Percentiles rank a stretch among this genome's conserved stretches.
These are phyloP conservation scores for Paraconiothyrium sp. DNA, from an alignment of 2,329 filamentous ascomycete genomes.

Conservation along the genomic window DNA sequence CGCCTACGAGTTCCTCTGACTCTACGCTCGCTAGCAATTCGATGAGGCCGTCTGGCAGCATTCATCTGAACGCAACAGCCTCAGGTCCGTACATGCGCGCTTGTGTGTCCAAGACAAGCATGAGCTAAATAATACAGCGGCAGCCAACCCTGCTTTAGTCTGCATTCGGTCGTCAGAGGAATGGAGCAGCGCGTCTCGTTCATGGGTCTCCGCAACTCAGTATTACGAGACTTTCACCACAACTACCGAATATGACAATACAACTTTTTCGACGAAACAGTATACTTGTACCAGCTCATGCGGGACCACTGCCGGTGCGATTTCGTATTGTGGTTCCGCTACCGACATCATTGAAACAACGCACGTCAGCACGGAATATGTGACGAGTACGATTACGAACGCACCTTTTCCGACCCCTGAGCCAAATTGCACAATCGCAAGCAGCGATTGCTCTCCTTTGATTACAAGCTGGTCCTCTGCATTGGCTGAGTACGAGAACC, in stretches of 20 bases:
- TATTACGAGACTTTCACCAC: background rate
- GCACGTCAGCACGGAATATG: background rate
- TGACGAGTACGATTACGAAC: slow-evolving; percentile 6
- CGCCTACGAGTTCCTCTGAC: background rate
- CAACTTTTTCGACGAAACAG: slow-evolving; percentile 9
- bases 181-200: background rate
- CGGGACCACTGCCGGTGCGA: slow-evolving; percentile 15
- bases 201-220: background rate
- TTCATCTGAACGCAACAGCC: background rate
- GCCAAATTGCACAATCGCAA: slow-evolving; percentile 28
- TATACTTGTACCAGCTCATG: slow-evolving; percentile 27
- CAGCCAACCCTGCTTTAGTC: slow-evolving; percentile 2
- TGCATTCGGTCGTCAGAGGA: slow-evolving; percentile 10
- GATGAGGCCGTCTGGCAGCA: background rate
- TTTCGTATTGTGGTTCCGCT: slow-evolving; percentile 26
- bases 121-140: background rate
- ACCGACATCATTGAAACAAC: slow-evolving; percentile 20
- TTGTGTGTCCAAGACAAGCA: background rate
- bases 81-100: slow-evolving; percentile 2
- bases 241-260: slow-evolving; percentile 17
- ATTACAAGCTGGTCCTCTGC: slow-evolving; percentile 22
- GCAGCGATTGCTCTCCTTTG: slow-evolving; percentile 23
- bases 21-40: background rate
- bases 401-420: slow-evolving; percentile 14
- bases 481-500: slow-evolving; percentile 15